Evolutionary conservation across 805 yeast genomes (phyloP), one percentile per base, ranked within the genome.

Genomic region (Yamadazyma philogaea): DNA sequence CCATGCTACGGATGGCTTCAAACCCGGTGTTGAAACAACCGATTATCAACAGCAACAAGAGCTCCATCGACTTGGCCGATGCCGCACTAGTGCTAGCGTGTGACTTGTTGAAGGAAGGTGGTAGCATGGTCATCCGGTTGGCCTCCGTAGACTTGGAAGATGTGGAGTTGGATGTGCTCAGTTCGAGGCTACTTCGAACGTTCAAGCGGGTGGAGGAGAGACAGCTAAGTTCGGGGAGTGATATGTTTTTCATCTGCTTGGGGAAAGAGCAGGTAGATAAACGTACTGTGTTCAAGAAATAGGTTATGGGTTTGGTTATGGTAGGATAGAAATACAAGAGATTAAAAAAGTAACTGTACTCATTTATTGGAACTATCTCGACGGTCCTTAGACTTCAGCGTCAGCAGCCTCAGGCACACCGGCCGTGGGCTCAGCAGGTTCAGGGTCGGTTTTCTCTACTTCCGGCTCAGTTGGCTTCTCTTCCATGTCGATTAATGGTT

Each of bases 51-150:
- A 60, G 61, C 1, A 35, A 45, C n/a, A 61, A 63, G 33, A 52
- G 66, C 17, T 48, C 63, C 2, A 48, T 68, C 11, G 74, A 70
- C 48, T 49, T 68, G 51, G 71, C 72, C 1, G 74, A 69, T 40
- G 72, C 73, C 0, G 55, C 70, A 1, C 49, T 68, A 26, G 44
- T 65, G 3, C 46, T 69, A 14, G 49, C 59, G 10, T 61, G 68
- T 36, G 54, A 54, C 1, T 40, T 59, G 0, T 52, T 70, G 45
- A 53, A 47, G 31, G 55, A 60, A 11, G 51, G 51, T 1, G 74
- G 74, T 1, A 57, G 51, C 1, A 49, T 68, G 31, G 60, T 70
- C 6, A 40, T 65, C 5, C 49, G 72, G 35, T 42, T 70, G 19
- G 42, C 60, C 7, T 33, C 39, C 7, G 61, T 64, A 1, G 52